phyloP scores from a whole-genome alignment of 345 rosid species.

The Kernera saxatilis region DNA sequence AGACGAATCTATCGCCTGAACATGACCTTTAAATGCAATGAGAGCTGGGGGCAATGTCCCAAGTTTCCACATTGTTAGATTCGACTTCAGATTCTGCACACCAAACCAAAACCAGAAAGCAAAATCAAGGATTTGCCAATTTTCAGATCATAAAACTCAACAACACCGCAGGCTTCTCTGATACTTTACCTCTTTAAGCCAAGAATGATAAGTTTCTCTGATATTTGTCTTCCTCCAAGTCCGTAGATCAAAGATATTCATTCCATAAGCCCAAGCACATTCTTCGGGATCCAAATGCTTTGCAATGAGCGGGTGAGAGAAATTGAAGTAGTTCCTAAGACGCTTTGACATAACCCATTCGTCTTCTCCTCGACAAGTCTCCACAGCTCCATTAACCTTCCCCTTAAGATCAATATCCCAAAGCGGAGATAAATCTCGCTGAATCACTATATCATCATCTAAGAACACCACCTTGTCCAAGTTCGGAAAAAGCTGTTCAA shows the following conservation, averaged over 20 bases:
- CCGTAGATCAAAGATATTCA: constrained; percentile 90
- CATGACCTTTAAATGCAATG: constrained; percentile 87
- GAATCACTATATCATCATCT: constrained; percentile 95
- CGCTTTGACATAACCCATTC: constrained; percentile 98
- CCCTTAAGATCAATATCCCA: constrained; percentile 90
- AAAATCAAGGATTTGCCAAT: background rate
- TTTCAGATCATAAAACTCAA: background rate
- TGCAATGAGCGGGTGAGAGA: constrained; percentile 86
- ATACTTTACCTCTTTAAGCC: constrained; percentile 79
- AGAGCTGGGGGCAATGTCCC: constrained; percentile 97
- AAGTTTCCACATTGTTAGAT: constrained; percentile 94
- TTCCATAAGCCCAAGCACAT: constrained; percentile 99
- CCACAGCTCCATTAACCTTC: constrained; percentile 97
- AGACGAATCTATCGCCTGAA: constrained; percentile 73
- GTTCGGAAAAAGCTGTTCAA: constrained; percentile 88
- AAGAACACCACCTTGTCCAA: constrained; percentile 90
- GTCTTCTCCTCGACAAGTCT: constrained; percentile 96
- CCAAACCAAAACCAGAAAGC: background rate
- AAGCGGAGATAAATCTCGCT: constrained; percentile 84
- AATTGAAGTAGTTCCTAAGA: constrained; percentile 95
- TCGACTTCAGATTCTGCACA: constrained; percentile 82
- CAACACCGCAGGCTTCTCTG: background rate
- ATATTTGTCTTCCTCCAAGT: constrained; percentile 90
- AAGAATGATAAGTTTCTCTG: constrained; percentile 81
- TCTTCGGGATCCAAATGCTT: constrained; percentile 82